Evolutionary conservation across 495 filamentous ascomycete genomes (phyloP).

Genomic region (Aspergillus cristatus): DNA sequence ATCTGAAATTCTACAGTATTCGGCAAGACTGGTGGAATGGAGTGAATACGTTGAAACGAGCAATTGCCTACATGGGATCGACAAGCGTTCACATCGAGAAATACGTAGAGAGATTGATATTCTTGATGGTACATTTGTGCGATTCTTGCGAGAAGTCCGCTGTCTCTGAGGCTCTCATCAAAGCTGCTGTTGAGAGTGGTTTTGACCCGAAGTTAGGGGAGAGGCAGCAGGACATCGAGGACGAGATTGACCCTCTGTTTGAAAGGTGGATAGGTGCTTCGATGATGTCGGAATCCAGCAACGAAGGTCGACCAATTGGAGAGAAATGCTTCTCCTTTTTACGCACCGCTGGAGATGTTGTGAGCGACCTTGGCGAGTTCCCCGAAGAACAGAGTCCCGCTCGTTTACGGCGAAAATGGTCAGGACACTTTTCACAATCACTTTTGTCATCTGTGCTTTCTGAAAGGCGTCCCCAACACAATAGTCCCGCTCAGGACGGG

Average conservation of each 20-base stretch:
- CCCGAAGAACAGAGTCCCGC: constrained; percentile 8
- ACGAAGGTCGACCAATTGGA: constrained; percentile 14
- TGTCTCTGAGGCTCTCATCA: constrained; percentile 24
- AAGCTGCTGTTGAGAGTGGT: constrained; percentile 29
- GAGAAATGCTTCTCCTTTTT: constrained; percentile 32
- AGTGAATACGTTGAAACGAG: constrained; percentile 22
- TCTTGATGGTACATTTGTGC: constrained; percentile 32
- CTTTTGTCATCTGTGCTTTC: constrained; percentile 8
- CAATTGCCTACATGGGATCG: constrained; percentile 27
- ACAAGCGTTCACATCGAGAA: constrained; percentile 18
- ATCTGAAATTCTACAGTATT: constrained; percentile 32
- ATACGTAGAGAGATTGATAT: constrained; percentile 25
- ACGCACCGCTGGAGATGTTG: constrained; percentile 15
- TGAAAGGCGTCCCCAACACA: no score
- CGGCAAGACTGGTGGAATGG: constrained; percentile 32
- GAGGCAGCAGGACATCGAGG: constrained; percentile 20
- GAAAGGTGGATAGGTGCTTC: no score
- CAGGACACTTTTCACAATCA: constrained; percentile 19
- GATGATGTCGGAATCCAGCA: no score
- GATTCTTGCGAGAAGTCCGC: constrained; percentile 25
- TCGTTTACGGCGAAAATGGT: constrained; percentile 13
- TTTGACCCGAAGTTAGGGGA: constrained; percentile 20
- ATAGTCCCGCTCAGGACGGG: no score
- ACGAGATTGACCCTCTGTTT: no score
- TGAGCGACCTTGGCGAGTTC: constrained; percentile 13